A percentile compares a stretch with the other conserved stretches of the same genome.
These are phyloP conservation scores for Aureobasidium mangrovei DNA, from an alignment of 2,329 filamentous ascomycete species.

Conservation along the genomic window DNA sequence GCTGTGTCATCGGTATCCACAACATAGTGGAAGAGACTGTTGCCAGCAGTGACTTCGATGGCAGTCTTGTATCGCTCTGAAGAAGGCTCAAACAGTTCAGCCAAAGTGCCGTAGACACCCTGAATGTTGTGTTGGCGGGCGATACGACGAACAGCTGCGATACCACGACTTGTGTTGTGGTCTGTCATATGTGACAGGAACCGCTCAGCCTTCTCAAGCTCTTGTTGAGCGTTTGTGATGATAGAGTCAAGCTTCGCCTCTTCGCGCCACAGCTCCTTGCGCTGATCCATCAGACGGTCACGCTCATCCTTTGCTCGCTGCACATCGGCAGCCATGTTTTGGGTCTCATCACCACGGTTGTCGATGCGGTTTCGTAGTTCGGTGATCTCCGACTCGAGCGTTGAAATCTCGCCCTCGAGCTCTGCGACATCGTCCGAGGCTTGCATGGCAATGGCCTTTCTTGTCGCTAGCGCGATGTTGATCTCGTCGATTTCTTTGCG, in stretches of 20 bases:
- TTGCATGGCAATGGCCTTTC: slow-evolving; percentile 77
- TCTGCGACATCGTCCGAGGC: slow-evolving; percentile 72
- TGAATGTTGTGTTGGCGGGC: slow-evolving; percentile 70
- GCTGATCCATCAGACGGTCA: slow-evolving; percentile 74
- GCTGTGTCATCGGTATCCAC: slow-evolving; percentile 88
- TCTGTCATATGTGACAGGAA: slow-evolving; percentile 81
- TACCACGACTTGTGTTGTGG: slow-evolving; percentile 71
- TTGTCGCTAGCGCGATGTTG: slow-evolving; percentile 63
- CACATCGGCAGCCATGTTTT: slow-evolving; percentile 63
- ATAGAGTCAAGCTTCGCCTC: slow-evolving; percentile 78
- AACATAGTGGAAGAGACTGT: slow-evolving; percentile 89
- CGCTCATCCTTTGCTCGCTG: slow-evolving; percentile 68
- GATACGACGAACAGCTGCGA: slow-evolving; percentile 77
- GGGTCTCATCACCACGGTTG: slow-evolving; percentile 66
- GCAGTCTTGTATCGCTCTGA: slow-evolving; percentile 77
- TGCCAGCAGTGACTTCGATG: slow-evolving; percentile 85
- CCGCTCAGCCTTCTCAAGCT: slow-evolving; percentile 68
- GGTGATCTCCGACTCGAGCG: slow-evolving; percentile 64
- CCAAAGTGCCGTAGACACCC: slow-evolving; percentile 85
- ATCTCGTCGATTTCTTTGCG: slow-evolving; percentile 72
- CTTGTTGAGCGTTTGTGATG: slow-evolving; percentile 63
- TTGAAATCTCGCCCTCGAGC: slow-evolving; percentile 61
- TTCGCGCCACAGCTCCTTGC: slow-evolving; percentile 79
- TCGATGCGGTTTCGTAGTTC: slow-evolving; percentile 64
- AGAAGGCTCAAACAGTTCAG: slow-evolving; percentile 76